phyloP scores from a whole-genome alignment of 2,329 filamentous ascomycete species.

The Colletotrichum liriopes region DNA sequence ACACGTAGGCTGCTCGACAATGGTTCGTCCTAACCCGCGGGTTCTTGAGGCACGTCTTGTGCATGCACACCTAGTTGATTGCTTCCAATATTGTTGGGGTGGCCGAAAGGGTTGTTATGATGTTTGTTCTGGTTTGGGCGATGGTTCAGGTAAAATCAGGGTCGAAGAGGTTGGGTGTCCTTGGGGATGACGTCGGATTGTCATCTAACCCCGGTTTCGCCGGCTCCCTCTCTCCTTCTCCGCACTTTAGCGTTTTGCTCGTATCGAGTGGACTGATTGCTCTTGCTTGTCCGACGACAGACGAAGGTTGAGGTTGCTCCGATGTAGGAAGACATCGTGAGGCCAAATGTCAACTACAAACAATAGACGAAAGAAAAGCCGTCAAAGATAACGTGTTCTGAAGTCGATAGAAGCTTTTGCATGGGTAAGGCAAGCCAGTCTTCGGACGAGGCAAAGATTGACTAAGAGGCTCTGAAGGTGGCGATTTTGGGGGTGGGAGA shows the following conservation, averaged over 20 bases:
- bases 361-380: no score
- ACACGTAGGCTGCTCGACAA: not conserved
- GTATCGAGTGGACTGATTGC: not conserved
- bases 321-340: constrained; percentile 18
- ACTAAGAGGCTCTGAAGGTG: constrained; percentile 36
- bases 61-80: not conserved
- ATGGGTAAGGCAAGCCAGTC: constrained; percentile 29
- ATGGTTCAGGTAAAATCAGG: constrained; percentile 20
- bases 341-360: not conserved
- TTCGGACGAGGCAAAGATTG: constrained; percentile 37
- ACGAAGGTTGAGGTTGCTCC: no score
- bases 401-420: constrained; percentile 39
- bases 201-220: constrained; percentile 9
- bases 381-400: not conserved
- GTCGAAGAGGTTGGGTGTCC: constrained; percentile 20
- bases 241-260: constrained; percentile 2
- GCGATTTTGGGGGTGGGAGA: constrained; percentile 14
- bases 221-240: not conserved
- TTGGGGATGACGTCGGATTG: constrained; percentile 19
- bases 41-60: not conserved
- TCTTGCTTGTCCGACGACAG: not conserved
- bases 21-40: not conserved
- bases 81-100: constrained; percentile 1
- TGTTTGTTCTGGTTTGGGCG: constrained; percentile 15
- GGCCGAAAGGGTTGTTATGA: constrained; percentile 19